Percentiles rank a stretch among this genome's conserved stretches.
Conservation (phyloP, 331 rosid species). For the Dryas integrifolia region DNA sequence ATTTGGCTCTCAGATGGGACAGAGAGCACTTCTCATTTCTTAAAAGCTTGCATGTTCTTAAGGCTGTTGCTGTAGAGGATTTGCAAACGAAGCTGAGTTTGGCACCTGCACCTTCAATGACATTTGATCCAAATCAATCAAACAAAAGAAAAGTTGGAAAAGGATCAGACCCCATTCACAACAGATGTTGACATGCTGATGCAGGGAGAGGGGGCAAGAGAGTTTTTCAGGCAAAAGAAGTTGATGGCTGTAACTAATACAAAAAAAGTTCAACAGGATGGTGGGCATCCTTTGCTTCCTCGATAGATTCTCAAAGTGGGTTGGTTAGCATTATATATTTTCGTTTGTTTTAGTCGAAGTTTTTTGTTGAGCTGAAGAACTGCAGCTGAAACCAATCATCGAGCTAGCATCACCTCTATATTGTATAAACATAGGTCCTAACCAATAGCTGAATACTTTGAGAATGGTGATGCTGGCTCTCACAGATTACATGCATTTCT, state of each 20-base stretch:
- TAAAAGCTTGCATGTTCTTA: conserved; percentile 41
- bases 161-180: conserved; percentile 91
- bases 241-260: conserved; percentile 32
- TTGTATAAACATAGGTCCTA: conserved; percentile 52
- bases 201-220: conserved; percentile 29
- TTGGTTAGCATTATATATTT: conserved; percentile 42
- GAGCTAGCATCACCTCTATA: conserved; percentile 35
- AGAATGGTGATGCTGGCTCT: conserved; percentile 39
- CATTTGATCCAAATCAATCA: conserved; percentile 59
- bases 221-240: conserved; percentile 26
- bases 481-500: conserved; percentile 37
- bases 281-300: conserved; percentile 34
- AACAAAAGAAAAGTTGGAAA: conserved; percentile 58
- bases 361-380: conserved; percentile 44
- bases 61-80: conserved; percentile 46
- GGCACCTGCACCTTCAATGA: conserved; percentile 63
- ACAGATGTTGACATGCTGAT: conserved; percentile 53
- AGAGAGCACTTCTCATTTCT: conserved; percentile 36
- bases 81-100: conserved; percentile 39
- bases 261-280: conserved; percentile 25
- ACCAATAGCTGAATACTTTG: conserved; percentile 47
- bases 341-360: conserved; percentile 28
- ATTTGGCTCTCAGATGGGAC: conserved; percentile 64
- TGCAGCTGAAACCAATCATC: conserved; percentile 42
- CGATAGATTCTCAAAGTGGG: conserved; percentile 28